Evolutionary conservation across 163 green algal genomes (phyloP).

Genomic region (Scenedesmus sp.): DNA sequence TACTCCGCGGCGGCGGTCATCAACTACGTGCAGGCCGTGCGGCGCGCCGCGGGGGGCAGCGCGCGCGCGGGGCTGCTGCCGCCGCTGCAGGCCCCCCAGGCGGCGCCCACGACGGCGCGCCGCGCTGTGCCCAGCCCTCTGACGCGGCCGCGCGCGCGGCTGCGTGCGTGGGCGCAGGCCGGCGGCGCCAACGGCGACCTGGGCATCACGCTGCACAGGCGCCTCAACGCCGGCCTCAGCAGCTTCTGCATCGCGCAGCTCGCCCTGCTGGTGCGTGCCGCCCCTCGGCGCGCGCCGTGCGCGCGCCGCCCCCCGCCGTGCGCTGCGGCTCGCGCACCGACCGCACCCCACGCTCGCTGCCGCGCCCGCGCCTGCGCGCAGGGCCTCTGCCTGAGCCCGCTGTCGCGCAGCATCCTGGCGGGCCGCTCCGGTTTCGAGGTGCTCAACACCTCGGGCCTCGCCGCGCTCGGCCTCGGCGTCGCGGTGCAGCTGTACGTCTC

Average conservation of each 20-base stretch:
- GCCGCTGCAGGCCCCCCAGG: not conserved
- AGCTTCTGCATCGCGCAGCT: conserved; percentile 45
- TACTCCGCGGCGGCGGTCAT: conserved; percentile 22
- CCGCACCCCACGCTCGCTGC: too few species aligned
- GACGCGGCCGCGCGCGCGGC: too few species aligned
- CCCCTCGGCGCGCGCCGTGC: too few species aligned
- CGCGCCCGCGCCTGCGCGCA: not conserved
- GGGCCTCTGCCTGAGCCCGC: not conserved
- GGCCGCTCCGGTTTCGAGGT: not conserved
- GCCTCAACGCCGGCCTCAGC: conserved; percentile 29
- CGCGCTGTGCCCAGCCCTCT: not conserved
- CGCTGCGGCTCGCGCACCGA: too few species aligned
- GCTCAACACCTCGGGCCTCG: conserved; percentile 8
- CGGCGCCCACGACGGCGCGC: not conserved
- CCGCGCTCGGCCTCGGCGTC: conserved; percentile 15
- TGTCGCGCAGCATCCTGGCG: conserved; percentile 21
- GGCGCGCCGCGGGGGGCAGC: too few species aligned
- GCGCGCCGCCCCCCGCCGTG: too few species aligned
- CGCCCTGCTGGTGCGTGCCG: conserved; percentile 32
- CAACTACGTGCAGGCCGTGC: conserved; percentile 37
- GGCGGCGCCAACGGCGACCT: conserved; percentile 13
- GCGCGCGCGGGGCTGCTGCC: too few species aligned
- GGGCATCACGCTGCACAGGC: conserved; percentile 26
- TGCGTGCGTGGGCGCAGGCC: not conserved
- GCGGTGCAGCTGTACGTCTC: conserved; percentile 38